Evolutionary conservation across 2,329 filamentous ascomycete species (phyloP), one percentile per base, ranked within the genome.

Genomic region (Claviceps arundinis): DNA sequence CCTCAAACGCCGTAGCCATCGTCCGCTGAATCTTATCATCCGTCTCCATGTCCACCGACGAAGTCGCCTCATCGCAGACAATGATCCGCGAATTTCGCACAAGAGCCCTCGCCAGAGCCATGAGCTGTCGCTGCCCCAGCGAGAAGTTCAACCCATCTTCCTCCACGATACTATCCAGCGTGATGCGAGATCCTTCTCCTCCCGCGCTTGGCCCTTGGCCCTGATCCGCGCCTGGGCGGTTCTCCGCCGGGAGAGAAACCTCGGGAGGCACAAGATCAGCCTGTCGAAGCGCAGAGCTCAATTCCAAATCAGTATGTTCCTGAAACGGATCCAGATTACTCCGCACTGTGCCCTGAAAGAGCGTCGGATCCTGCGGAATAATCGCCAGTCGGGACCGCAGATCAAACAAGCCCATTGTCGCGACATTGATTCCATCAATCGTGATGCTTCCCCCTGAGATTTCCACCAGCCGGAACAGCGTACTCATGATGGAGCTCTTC

Each of bases 131-230:
- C 70, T 97, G 91, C 6, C 91, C 91, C 9, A 97, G 82, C 0
- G 89, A 95, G 73, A 95, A 96, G 69, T 97, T 97, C 55, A 95
- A 77, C 0, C 93, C 93, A 70, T 96, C 91, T 64, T 97, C 93
- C 60, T 96, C 89, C 2, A 97, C 91, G 2, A 81, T 63, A 16
- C 79, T 85, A 68, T 97, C 91, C 22, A 98, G 83, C 57, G 89
- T 82, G 55, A 95, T 85, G 52, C 86, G 81, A 2, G 65, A 63
- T 7, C 62, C 84, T 2, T 96, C 89, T 0, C 81, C 42, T 5
- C n/a, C 13, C 1, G 42, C 30, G 30, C 26, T 16, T 77, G 83
- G 64, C 94, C 65, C 14, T 3, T 13, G 14, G 16, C 37, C 37
- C 37, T 5, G 3, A 3, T 11, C 40, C 40, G 40, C 17, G 40